phyloP scores from a whole-genome alignment of 2,329 filamentous ascomycete genomes.

The Microdochium bolleyi region DNA sequence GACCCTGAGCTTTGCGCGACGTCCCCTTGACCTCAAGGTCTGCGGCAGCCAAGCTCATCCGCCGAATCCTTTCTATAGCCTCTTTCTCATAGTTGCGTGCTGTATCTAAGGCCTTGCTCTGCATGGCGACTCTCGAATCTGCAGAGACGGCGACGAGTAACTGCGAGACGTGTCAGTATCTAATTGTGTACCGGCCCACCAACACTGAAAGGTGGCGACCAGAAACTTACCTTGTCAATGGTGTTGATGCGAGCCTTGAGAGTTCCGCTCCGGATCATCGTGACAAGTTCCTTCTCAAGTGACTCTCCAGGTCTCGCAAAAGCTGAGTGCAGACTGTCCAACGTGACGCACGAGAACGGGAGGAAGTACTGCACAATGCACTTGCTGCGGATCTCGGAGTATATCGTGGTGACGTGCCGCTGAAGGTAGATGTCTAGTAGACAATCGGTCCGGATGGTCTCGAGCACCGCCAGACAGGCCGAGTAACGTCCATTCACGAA shows the following conservation, averaged over 20 bases:
- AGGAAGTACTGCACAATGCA: slow-evolving; percentile 90
- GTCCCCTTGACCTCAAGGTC: slow-evolving; percentile 59
- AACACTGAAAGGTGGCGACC: not conserved
- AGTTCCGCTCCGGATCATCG: slow-evolving; percentile 65
- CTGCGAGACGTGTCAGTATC: slow-evolving; percentile 25
- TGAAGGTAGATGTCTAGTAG: slow-evolving; percentile 84
- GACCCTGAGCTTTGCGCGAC: not conserved
- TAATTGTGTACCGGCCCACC: not conserved
- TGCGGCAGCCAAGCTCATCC: slow-evolving; percentile 67
- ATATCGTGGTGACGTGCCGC: slow-evolving; percentile 62
- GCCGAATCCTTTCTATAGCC: slow-evolving; percentile 66
- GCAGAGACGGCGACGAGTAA: slow-evolving; percentile 65
- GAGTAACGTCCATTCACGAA: slow-evolving; percentile 91
- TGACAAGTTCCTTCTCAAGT: slow-evolving; percentile 67
- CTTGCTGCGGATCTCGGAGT: slow-evolving; percentile 72
- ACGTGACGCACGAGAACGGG: slow-evolving; percentile 80
- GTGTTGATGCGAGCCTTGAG: slow-evolving; percentile 79
- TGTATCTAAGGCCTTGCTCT: slow-evolving; percentile 59
- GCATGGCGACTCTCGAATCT: slow-evolving; percentile 61
- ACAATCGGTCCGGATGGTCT: slow-evolving; percentile 76
- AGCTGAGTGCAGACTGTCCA: slow-evolving; percentile 68
- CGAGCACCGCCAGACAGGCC: slow-evolving; percentile 72
- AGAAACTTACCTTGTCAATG: slow-evolving; percentile 56
- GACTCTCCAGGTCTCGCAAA: slow-evolving; percentile 59
- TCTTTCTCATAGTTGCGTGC: slow-evolving; percentile 67